Evolutionary conservation across 164 flowering plant species (phyloP).

Genomic region (Berberis thunbergii): DNA sequence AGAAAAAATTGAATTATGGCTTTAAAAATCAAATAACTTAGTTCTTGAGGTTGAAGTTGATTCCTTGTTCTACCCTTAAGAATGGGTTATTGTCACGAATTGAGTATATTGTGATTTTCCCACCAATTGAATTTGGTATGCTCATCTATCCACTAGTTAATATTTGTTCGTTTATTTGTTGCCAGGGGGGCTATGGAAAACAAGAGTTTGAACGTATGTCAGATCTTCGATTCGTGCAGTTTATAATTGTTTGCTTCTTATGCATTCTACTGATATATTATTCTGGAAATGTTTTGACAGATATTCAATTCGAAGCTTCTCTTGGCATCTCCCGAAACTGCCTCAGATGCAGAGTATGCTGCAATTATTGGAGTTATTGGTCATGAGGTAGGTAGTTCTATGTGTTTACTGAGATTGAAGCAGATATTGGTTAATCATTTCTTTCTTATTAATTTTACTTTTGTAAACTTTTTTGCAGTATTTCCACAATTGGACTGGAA

Average conservation of each 20-base stretch:
- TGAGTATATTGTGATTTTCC: neutral
- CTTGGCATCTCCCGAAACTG: constrained; percentile 97
- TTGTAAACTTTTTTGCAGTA: constrained; percentile 48
- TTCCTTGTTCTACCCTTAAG: too few relatives aligned
- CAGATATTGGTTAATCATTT: neutral
- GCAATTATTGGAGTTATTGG: constrained; percentile 97
- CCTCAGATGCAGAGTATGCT: constrained; percentile 90
- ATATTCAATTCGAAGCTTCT: constrained; percentile 96
- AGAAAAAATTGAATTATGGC: too few relatives aligned
- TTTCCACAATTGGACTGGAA: constrained; percentile 99
- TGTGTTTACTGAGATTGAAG: neutral
- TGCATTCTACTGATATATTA: neutral
- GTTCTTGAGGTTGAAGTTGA: too few relatives aligned
- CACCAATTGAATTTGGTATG: too few relatives aligned
- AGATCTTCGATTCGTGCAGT: neutral
- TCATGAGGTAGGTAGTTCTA: constrained; percentile 58
- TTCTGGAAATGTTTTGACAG: constrained; percentile 24
- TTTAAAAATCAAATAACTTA: too few relatives aligned
- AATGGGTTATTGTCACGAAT: neutral
- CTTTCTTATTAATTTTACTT: neutral
- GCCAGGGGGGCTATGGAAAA: constrained; percentile 99
- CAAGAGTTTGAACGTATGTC: constrained; percentile 85
- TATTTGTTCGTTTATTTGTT: constrained; percentile 9
- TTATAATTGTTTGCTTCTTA: neutral
- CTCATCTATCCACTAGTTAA: neutral